Evolutionary conservation across 805 yeast genomes (phyloP).

Genomic region (Monosporozyma siamensis): DNA sequence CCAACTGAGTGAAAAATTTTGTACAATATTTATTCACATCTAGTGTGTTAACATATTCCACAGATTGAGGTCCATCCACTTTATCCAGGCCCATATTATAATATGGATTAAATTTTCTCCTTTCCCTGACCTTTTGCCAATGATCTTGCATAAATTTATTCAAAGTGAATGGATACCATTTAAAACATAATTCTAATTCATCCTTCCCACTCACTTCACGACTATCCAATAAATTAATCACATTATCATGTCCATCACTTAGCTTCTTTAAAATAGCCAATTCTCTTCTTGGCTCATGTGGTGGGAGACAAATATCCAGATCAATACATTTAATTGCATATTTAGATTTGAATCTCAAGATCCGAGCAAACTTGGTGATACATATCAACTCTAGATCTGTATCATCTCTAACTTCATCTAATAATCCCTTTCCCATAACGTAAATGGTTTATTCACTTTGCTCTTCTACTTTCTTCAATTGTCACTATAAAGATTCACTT

Average conservation of each 20-base stretch:
- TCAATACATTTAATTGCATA: slow-evolving; percentile 18
- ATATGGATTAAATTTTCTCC: slow-evolving; percentile 16
- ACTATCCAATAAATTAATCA: slow-evolving; percentile 15
- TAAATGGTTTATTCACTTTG: too few species aligned
- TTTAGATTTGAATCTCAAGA: slow-evolving; percentile 10
- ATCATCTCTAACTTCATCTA: background rate
- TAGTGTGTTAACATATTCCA: slow-evolving; percentile 13
- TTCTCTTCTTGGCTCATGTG: slow-evolving; percentile 24
- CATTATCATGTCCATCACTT: slow-evolving; percentile 2
- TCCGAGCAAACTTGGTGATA: slow-evolving; percentile 22
- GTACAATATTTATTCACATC: slow-evolving; percentile 12
- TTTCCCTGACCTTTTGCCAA: slow-evolving; percentile 8
- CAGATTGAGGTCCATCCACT: background rate
- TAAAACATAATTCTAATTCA: slow-evolving; percentile 15
- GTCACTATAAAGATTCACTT: too few species aligned
- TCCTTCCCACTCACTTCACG: slow-evolving; percentile 5
- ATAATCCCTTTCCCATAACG: slow-evolving; percentile 3
- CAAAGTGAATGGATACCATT: slow-evolving; percentile 12
- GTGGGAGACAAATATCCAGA: slow-evolving; percentile 19
- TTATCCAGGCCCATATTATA: background rate
- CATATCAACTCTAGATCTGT: slow-evolving; percentile 8
- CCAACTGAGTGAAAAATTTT: slow-evolving; percentile 59
- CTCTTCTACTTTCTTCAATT: too few species aligned
- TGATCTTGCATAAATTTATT: slow-evolving; percentile 15
- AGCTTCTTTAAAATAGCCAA: slow-evolving; percentile 15